Evolutionary conservation across 192 early-diverging fungal species (phyloP).

Genomic region (Umbelopsis sp.): DNA sequence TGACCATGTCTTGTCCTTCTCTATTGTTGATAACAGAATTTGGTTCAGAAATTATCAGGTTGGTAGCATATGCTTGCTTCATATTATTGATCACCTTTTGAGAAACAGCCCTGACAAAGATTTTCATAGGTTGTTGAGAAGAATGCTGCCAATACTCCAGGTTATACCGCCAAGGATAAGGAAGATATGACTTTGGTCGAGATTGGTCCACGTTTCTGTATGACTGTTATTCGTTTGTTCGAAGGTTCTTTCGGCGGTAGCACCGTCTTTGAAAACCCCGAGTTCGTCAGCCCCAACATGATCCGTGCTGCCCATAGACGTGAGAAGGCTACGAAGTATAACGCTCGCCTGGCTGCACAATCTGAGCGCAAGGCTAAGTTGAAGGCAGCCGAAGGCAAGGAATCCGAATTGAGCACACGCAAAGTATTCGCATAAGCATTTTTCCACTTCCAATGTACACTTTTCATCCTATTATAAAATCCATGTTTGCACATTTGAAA

Average conservation of each 20-base stretch:
- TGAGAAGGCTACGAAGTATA: slow-evolving; percentile 56
- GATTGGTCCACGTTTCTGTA: slow-evolving; percentile 96
- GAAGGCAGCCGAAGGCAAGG: slow-evolving; percentile 49
- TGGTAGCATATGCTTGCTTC: neutral
- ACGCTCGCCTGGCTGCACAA: slow-evolving; percentile 46
- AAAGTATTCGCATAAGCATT: slow-evolving; percentile 48
- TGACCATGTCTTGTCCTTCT: slow-evolving; percentile 92
- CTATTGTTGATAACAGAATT: slow-evolving; percentile 83
- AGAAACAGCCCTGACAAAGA: too few species aligned
- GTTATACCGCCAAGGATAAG: slow-evolving; percentile 58
- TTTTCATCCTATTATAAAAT: neutral
- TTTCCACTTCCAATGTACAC: neutral
- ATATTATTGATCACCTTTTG: neutral
- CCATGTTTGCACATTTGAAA: neutral
- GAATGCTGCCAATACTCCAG: slow-evolving; percentile 53
- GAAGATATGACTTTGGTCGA: slow-evolving; percentile 85
- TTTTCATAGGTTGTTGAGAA: slow-evolving; percentile 72
- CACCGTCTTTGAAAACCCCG: slow-evolving; percentile 89
- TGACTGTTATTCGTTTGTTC: slow-evolving; percentile 93
- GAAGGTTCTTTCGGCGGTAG: slow-evolving; percentile 93
- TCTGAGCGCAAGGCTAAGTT: slow-evolving; percentile 50
- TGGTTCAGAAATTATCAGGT: slow-evolving; percentile 98
- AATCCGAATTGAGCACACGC: slow-evolving; percentile 50
- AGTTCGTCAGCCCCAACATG: slow-evolving; percentile 78
- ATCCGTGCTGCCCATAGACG: slow-evolving; percentile 49